phyloP scores from a whole-genome alignment of 108 stramenopile species.

The Stephanodiscus minutulus region DNA sequence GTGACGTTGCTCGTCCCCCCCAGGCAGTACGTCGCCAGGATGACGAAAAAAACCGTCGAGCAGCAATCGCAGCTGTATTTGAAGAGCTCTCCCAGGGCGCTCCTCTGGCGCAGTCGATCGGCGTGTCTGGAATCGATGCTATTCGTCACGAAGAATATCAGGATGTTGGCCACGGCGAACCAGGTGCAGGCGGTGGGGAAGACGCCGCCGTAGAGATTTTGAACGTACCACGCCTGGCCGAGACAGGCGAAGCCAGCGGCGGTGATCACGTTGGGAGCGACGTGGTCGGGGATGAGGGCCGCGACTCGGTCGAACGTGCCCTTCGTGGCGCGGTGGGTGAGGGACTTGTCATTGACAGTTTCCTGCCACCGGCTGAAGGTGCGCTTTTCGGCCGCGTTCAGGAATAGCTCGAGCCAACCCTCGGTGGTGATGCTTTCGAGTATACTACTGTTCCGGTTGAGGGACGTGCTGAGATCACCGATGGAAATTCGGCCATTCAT shows the following conservation, averaged over 20 bases:
- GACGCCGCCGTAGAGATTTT: slow-evolving; percentile 62
- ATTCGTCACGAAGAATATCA: slow-evolving; percentile 74
- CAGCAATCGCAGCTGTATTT: slow-evolving; percentile 86
- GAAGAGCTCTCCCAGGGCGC: slow-evolving; percentile 85
- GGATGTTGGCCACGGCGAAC: slow-evolving; percentile 75
- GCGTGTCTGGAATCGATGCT: slow-evolving; percentile 73
- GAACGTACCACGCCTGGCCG: slow-evolving; percentile 86
- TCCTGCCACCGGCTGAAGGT: slow-evolving; percentile 84
- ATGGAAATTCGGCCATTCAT: not conserved
- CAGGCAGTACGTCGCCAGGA: slow-evolving; percentile 81
- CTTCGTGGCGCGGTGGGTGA: slow-evolving; percentile 64
- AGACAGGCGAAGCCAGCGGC: slow-evolving; percentile 69
- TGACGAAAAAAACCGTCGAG: slow-evolving; percentile 78
- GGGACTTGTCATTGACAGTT: slow-evolving; percentile 69
- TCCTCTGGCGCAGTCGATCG: slow-evolving; percentile 82
- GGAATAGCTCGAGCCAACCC: slow-evolving; percentile 88
- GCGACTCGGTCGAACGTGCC: slow-evolving; percentile 65
- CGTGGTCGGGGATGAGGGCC: slow-evolving; percentile 63
- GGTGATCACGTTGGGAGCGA: slow-evolving; percentile 87
- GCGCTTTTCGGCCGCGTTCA: slow-evolving; percentile 84
- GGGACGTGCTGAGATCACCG: slow-evolving; percentile 14
- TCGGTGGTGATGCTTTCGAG: slow-evolving; percentile 63
- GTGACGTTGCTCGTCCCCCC: slow-evolving; percentile 65
- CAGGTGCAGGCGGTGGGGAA: slow-evolving; percentile 78
- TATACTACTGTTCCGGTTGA: not conserved